Conservation (phyloP, 1,139 yeast genomes). For the Taiozyma sp. region DNA sequence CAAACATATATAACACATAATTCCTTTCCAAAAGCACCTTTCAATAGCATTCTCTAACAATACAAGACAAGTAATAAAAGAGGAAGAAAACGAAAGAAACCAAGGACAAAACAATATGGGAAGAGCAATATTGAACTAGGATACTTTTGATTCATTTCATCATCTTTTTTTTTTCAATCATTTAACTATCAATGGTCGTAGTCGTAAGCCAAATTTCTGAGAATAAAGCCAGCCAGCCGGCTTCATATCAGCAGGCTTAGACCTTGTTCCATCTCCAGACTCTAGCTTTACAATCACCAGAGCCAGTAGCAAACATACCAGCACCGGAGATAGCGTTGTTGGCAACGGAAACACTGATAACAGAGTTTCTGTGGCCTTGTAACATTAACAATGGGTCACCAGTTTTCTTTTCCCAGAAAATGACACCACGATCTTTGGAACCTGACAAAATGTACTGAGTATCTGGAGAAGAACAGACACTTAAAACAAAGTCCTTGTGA, state of each 20-base stretch:
- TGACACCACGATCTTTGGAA: slow-evolving; percentile 94
- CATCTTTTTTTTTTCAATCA: background rate
- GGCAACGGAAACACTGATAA: slow-evolving; percentile 89
- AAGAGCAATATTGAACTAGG: background rate
- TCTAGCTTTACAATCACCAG: slow-evolving; percentile 97
- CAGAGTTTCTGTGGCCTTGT: slow-evolving; percentile 96
- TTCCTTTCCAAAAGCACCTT: background rate
- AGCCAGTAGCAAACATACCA: slow-evolving; percentile 90
- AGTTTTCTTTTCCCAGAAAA: slow-evolving; percentile 91
- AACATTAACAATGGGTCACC: slow-evolving; percentile 94
- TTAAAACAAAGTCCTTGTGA: slow-evolving; percentile 91
- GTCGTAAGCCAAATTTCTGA: background rate
- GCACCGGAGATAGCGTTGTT: slow-evolving; percentile 63
- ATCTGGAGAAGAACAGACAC: slow-evolving; percentile 93
- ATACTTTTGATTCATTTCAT: background rate
- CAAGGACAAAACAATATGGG: background rate
- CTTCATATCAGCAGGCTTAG: slow-evolving; percentile 5
- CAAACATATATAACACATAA: background rate
- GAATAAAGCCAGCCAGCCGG: slow-evolving; percentile 14
- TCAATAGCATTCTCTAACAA: background rate
- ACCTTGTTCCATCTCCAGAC: slow-evolving; percentile 58
- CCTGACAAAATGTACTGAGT: slow-evolving; percentile 91
- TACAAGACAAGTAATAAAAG: background rate
- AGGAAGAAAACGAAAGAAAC: background rate
- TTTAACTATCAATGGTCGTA: background rate